A percentile compares a stretch with the other conserved stretches of the same genome.
phyloP scores from a whole-genome alignment of 768 basidiomycete species.

The Psilocybe azurescens region DNA sequence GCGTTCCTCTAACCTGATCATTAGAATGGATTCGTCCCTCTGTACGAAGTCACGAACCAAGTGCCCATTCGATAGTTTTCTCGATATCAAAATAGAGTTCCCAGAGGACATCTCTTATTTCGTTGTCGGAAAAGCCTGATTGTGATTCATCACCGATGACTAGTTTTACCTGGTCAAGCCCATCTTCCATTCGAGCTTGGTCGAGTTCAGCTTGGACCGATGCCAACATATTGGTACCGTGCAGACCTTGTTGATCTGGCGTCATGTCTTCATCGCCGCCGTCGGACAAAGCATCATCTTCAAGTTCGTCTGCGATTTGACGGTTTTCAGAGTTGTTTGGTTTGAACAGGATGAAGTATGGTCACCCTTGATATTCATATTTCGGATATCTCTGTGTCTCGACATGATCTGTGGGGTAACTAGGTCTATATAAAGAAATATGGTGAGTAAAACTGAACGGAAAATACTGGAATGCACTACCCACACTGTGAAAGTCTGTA shows the following conservation, averaged over 20 bases:
- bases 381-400: conserved; percentile 87
- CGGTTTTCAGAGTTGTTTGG: conserved; percentile 5
- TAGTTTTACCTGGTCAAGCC: conserved; percentile 68
- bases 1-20: conserved; percentile 56
- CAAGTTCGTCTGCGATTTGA: conserved; percentile 72
- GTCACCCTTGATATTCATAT: conserved; percentile 79
- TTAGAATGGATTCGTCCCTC: conserved; percentile 4
- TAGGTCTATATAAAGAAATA: background rate
- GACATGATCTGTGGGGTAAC: conserved; percentile 64
- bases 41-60: conserved; percentile 56
- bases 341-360: background rate
- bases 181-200: conserved; percentile 70
- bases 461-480: too few species aligned
- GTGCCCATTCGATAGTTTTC: conserved; percentile 72
- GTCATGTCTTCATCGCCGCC: conserved; percentile 82
- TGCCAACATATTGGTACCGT: conserved; percentile 8
- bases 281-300: conserved; percentile 81
- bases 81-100: conserved; percentile 87
- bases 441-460: background rate
- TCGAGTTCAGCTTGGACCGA: conserved; percentile 22
- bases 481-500: too few species aligned
- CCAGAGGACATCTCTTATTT: conserved; percentile 85
- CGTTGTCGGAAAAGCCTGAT: conserved; percentile 73
- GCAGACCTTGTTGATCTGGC: conserved; percentile 79
- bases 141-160: conserved; percentile 69